Percentiles rank a stretch among this genome's conserved stretches.
phyloP scores from a whole-genome alignment of 2,329 filamentous ascomycete genomes.

The Magnaporthiopsis rhizophila region DNA sequence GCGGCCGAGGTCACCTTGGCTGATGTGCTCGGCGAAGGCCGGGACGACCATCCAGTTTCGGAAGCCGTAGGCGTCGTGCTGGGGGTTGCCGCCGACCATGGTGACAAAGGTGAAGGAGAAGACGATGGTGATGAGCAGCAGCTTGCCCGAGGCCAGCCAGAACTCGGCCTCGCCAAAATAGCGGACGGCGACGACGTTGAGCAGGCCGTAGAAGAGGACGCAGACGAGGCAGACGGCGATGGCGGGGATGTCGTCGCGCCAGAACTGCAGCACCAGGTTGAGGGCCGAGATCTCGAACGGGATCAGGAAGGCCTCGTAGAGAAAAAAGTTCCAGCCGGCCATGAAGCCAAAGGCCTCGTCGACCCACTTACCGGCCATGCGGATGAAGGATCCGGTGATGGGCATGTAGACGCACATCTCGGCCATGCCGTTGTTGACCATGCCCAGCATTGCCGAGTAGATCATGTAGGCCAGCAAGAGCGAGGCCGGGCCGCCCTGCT shows the following conservation, averaged over 20 bases:
- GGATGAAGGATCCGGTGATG: slow-evolving; percentile 55
- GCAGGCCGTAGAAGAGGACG: slow-evolving; percentile 12
- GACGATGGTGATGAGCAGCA: slow-evolving; percentile 23
- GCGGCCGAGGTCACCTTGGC: slow-evolving; percentile 43
- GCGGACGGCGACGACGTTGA: slow-evolving; percentile 33
- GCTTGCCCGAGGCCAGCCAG: slow-evolving; percentile 33
- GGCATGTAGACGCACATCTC: slow-evolving; percentile 59
- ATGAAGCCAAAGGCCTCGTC: slow-evolving; percentile 58
- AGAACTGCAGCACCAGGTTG: slow-evolving; percentile 35
- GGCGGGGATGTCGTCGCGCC: slow-evolving; percentile 34
- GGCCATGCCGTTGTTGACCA: slow-evolving; percentile 58
- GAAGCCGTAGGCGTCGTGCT: slow-evolving; percentile 27
- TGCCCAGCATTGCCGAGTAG: slow-evolving; percentile 46
- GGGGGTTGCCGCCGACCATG: slow-evolving; percentile 34
- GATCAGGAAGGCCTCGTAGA: slow-evolving; percentile 32
- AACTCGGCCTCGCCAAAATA: slow-evolving; percentile 38
- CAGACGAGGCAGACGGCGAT: slow-evolving; percentile 39
- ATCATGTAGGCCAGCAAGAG: slow-evolving; percentile 51
- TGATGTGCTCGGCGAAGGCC: slow-evolving; percentile 44
- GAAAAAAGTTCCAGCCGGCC: slow-evolving; percentile 35
- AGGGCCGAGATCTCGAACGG: slow-evolving; percentile 33
- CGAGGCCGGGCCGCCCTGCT: slow-evolving; percentile 34
- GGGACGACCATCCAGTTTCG: slow-evolving; percentile 39
- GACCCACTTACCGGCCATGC: slow-evolving; percentile 56
- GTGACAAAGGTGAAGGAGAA: slow-evolving; percentile 33